Conservation (phyloP, 2,329 filamentous ascomycete species). For the Epichloe bromicola region DNA sequence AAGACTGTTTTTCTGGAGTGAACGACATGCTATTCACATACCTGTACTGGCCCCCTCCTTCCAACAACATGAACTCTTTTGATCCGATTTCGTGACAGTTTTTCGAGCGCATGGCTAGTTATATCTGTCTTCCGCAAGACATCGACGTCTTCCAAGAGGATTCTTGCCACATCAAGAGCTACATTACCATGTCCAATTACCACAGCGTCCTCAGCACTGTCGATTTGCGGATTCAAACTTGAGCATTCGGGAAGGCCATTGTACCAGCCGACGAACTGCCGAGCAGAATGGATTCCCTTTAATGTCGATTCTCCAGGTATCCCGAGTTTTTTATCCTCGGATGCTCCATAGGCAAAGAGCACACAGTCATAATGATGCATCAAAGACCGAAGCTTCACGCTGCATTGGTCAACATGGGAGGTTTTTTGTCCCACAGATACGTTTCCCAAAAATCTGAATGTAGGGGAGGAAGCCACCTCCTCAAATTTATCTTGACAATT, state of each 20-base stretch:
- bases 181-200: conserved; percentile 95
- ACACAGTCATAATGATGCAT: conserved; percentile 82
- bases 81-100: conserved; percentile 58
- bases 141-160: conserved; percentile 66
- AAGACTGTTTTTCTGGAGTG: background rate
- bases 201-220: conserved; percentile 66
- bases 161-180: conserved; percentile 82
- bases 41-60: conserved; percentile 77
- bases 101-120: conserved; percentile 66
- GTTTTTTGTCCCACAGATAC: conserved; percentile 53
- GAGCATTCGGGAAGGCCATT: conserved; percentile 83
- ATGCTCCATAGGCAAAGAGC: conserved; percentile 84
- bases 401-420: conserved; percentile 27
- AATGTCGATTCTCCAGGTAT: conserved; percentile 67
- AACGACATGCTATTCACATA: conserved; percentile 20
- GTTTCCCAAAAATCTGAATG: conserved; percentile 88
- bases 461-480: conserved; percentile 68
- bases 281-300: conserved; percentile 69
- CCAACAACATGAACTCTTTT: conserved; percentile 79
- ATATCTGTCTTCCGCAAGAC: conserved; percentile 75
- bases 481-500: conserved; percentile 93
- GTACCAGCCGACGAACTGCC: conserved; percentile 96
- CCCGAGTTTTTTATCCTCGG: conserved; percentile 62
- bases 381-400: conserved; percentile 53
- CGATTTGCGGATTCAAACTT: conserved; percentile 58